Evolutionary conservation across 768 basidiomycete species (phyloP).

Genomic region (Clavulina sp.): DNA sequence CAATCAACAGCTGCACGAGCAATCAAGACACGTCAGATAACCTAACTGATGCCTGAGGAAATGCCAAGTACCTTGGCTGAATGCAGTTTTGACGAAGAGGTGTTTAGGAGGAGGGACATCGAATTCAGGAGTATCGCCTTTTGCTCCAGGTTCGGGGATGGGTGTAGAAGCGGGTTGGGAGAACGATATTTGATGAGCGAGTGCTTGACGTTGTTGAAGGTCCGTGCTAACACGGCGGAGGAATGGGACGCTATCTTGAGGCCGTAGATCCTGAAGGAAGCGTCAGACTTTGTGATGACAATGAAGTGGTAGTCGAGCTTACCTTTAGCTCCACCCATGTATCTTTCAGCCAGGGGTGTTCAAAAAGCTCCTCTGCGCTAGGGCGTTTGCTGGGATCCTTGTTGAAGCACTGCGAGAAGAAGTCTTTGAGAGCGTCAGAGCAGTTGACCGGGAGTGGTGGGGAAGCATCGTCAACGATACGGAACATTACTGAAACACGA

Average conservation of each 20-base stretch:
- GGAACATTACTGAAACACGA: constrained; percentile 67
- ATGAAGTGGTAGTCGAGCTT: constrained; percentile 10
- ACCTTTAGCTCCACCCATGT: constrained; percentile 72
- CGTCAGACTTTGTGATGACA: not conserved
- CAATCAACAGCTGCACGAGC: constrained; percentile 58
- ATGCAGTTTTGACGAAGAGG: constrained; percentile 79
- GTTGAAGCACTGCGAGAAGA: constrained; percentile 73
- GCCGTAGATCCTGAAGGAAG: constrained; percentile 47
- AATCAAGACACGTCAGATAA: constrained; percentile 3
- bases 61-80: constrained; percentile 45
- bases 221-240: constrained; percentile 81
- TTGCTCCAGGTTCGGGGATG: constrained; percentile 26
- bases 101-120: constrained; percentile 39
- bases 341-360: constrained; percentile 79
- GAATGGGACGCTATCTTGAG: constrained; percentile 92
- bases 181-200: constrained; percentile 31
- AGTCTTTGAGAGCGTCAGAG: constrained; percentile 60
- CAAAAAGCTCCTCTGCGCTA: constrained; percentile 65
- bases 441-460: constrained; percentile 72
- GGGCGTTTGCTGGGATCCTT: constrained; percentile 79
- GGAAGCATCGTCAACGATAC: constrained; percentile 84
- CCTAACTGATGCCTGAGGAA: too few relatives aligned
- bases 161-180: constrained; percentile 12
- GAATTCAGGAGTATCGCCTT: constrained; percentile 25
- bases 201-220: constrained; percentile 49